These are phyloP conservation scores for Malbranchea cinnamomea DNA, from an alignment of 2,329 filamentous ascomycete genomes.

Conservation along the genomic window DNA sequence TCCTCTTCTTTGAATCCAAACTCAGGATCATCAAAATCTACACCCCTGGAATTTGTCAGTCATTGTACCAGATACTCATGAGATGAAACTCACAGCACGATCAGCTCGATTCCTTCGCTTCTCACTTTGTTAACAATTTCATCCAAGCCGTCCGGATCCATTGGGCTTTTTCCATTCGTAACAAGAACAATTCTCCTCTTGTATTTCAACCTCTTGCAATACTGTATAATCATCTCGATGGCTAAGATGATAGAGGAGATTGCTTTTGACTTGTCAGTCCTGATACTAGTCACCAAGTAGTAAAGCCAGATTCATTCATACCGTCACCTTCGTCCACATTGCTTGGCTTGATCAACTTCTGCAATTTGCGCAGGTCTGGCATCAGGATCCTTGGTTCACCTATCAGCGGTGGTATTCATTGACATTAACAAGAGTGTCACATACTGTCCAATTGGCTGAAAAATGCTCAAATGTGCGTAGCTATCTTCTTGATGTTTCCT, in stretches of 20 bases:
- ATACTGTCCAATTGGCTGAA: slow-evolving; percentile 50
- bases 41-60: slow-evolving; percentile 43
- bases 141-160: slow-evolving; percentile 57
- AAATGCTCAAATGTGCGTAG: slow-evolving; percentile 68
- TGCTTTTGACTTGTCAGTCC: slow-evolving; percentile 23
- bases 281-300: too few species aligned
- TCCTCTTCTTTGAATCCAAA: slow-evolving; percentile 86
- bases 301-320: slow-evolving; percentile 13
- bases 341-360: slow-evolving; percentile 50
- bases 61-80: neutral
- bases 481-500: slow-evolving; percentile 43
- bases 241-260: slow-evolving; percentile 79
- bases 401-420: slow-evolving; percentile 4
- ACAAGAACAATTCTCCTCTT: slow-evolving; percentile 67
- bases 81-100: slow-evolving; percentile 50
- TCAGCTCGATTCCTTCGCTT: slow-evolving; percentile 59
- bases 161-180: slow-evolving; percentile 61
- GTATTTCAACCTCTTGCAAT: slow-evolving; percentile 72
- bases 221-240: slow-evolving; percentile 66
- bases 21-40: slow-evolving; percentile 85
- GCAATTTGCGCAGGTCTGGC: slow-evolving; percentile 52
- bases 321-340: slow-evolving; percentile 59
- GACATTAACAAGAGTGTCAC: slow-evolving; percentile 32
- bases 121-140: slow-evolving; percentile 62
- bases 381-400: slow-evolving; percentile 42